These are phyloP conservation scores for Rickenella mellea DNA, from an alignment of 768 basidiomycete genomes.

Conservation along the genomic window DNA sequence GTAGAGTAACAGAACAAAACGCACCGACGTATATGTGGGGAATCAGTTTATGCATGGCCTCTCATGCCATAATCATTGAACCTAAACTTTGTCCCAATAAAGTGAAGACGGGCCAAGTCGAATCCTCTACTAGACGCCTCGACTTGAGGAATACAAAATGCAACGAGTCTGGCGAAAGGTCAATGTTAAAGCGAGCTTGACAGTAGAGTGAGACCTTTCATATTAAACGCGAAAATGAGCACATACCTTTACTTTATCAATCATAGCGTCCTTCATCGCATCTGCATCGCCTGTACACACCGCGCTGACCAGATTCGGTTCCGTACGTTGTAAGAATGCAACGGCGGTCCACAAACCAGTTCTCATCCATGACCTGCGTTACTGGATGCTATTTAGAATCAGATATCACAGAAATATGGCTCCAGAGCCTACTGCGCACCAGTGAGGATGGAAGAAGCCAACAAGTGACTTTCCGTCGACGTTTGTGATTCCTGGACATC, in stretches of 20 bases:
- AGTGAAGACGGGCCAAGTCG: conserved; percentile 84
- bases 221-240: not conserved
- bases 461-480: conserved; percentile 31
- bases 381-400: conserved; percentile 25
- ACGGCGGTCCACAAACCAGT: conserved; percentile 92
- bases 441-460: conserved; percentile 94
- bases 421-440: conserved; percentile 42
- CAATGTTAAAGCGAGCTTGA: conserved; percentile 64
- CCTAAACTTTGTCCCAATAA: conserved; percentile 87
- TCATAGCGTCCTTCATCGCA: conserved; percentile 69
- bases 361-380: conserved; percentile 98
- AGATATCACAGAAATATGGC: not conserved
- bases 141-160: conserved; percentile 76
- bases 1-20: conserved; percentile 10
- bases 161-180: conserved; percentile 51
- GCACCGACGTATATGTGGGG: conserved; percentile 89
- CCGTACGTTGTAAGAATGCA: conserved; percentile 57
- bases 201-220: not conserved
- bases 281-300: conserved; percentile 88
- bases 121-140: conserved; percentile 67
- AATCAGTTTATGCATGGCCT: conserved; percentile 69
- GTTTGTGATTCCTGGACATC: conserved; percentile 6
- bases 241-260: conserved; percentile 71
- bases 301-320: conserved; percentile 57
- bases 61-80: conserved; percentile 73